phyloP scores from a whole-genome alignment of 441 rosid species.

The Capsella rubella region DNA sequence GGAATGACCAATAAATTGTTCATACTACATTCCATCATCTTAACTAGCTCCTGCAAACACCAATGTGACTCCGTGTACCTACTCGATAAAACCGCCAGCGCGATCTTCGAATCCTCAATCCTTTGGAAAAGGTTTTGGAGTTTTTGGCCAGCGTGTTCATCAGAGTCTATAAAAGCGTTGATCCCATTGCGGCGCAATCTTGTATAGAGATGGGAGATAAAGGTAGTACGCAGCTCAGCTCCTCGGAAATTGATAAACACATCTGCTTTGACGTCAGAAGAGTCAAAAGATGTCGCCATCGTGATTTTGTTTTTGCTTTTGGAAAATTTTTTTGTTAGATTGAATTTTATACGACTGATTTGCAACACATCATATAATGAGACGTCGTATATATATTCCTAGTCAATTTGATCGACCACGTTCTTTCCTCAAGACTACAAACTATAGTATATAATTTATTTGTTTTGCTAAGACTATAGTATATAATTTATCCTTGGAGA shows the following conservation, averaged over 20 bases:
- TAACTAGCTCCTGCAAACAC: neutral
- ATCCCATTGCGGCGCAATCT: neutral
- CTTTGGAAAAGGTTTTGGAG: neutral
- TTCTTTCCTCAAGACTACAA: neutral
- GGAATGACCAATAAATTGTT: neutral
- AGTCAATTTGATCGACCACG: neutral
- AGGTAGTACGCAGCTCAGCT: neutral
- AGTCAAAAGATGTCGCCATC: neutral
- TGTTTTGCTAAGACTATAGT: too few relatives aligned
- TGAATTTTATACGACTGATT: neutral
- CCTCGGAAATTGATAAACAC: constrained; percentile 2
- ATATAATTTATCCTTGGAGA: neutral
- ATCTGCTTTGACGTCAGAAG: neutral
- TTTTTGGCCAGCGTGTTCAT: neutral
- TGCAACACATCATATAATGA: neutral
- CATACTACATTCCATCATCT: neutral
- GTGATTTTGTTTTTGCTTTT: neutral
- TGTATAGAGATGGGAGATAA: neutral
- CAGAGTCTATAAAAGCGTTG: neutral
- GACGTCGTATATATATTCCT: neutral
- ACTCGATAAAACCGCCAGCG: constrained; percentile 2
- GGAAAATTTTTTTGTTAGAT: neutral
- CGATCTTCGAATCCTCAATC: neutral
- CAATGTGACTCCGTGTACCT: constrained; percentile 5
- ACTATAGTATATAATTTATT: too few relatives aligned